A percentile compares a stretch with the other conserved stretches of the same genome.
Conservation (phyloP, 2,329 filamentous ascomycete genomes). For the Colletotrichum sp. region DNA sequence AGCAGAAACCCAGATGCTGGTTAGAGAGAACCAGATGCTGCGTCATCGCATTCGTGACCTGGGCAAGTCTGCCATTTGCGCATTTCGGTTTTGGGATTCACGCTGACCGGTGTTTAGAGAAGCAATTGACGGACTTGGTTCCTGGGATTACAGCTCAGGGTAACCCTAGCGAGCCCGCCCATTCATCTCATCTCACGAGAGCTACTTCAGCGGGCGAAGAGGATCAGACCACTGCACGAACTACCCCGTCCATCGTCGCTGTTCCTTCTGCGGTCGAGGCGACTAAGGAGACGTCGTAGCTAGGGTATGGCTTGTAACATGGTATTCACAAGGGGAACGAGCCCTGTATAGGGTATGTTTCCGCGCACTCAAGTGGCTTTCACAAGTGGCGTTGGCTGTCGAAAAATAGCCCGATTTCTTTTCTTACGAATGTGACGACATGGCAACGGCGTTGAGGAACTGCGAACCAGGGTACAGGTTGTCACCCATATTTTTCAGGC, state of each 20-base stretch:
- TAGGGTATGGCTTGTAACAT: neutral
- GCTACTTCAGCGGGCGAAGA: conserved; percentile 51
- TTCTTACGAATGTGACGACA: neutral
- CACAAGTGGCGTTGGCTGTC: neutral
- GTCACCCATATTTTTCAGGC: neutral
- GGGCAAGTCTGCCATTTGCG: conserved; percentile 49
- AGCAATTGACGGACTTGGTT: conserved; percentile 53
- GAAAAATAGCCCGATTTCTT: neutral
- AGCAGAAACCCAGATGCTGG: conserved; percentile 78
- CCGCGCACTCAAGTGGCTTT: neutral
- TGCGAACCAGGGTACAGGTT: neutral
- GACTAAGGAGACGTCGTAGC: neutral
- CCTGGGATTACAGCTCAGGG: conserved; percentile 27
- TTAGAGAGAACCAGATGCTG: conserved; percentile 83
- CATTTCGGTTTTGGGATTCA: neutral
- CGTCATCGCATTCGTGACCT: conserved; percentile 75
- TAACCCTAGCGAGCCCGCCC: conserved; percentile 50
- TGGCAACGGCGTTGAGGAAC: neutral
- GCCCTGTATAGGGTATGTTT: neutral
- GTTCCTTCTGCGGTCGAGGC: neutral
- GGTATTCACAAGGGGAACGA: neutral
- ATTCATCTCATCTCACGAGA: conserved; percentile 52
- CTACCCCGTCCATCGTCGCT: neutral
- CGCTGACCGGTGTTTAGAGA: conserved; percentile 43
- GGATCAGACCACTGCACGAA: conserved; percentile 5